Evolutionary conservation across 2,329 filamentous ascomycete species (phyloP), one percentile per base, ranked within the genome.

Genomic region (Pyrenochaeta sp.): DNA sequence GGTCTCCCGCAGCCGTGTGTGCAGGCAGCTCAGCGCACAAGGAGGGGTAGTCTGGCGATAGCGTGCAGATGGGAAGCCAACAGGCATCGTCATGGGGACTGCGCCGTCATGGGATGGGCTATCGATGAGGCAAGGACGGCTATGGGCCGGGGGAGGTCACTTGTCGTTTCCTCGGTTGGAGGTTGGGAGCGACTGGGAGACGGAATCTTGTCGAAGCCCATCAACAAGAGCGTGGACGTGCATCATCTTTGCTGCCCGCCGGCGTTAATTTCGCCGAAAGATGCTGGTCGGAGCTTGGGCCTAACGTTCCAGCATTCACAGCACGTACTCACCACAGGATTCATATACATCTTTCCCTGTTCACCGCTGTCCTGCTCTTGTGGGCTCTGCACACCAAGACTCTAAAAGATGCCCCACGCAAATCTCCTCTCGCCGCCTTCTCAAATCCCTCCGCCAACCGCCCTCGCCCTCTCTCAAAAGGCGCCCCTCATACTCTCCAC

Each of bases 381-480:
- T 42, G 19, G n/a, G 19, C 19, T 19, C 39, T 42, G 6, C 39
- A 19, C n/a, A 5, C 22, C 15, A 19, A 27, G 2, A 9, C 25
- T n/a, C 10, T 24, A 27, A 44, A 44, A 44, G 24, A 77, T 77
- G 75, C 54, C 69, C 45, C 59, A 67, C 28, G 61, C 71, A 51
- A 77, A 79, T 39, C 74, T 81, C 34, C 74, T 81, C 62, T 62
- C 73, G 30, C 78, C 80, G 15, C 79, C 81, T 6, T 67, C 77
- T 13, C 70, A 68, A 54, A 72, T 80, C 54, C 64, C 77, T 0
- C 80, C 80, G 0, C 57, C 63, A 3, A 72, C 71, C 30, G 76
- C 81, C 28, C 77, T 83, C 74, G 77, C 59, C 69, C 83, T 81
- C 73, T 85, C 75, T 62, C 81, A 78, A 73, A 81, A 74, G 72